These are phyloP conservation scores for Phytophthora cajani DNA, from an alignment of 352 stramenopile genomes.

Conservation along the genomic window DNA sequence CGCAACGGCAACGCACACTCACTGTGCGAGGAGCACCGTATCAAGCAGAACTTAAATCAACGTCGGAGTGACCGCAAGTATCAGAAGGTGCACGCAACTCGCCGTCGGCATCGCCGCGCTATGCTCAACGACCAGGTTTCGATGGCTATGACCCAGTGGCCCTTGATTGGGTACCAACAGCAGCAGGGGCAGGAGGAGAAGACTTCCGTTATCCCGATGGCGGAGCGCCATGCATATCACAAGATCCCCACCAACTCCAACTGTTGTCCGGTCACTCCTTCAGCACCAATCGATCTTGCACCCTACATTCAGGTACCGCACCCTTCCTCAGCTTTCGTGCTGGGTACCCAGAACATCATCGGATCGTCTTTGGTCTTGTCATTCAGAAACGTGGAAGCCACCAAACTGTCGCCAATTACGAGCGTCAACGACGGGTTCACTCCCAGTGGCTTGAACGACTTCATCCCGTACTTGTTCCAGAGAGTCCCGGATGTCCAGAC, in stretches of 20 bases:
- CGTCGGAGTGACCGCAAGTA: slow-evolving; percentile 87
- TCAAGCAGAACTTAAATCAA: slow-evolving; percentile 89
- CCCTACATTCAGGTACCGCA: slow-evolving; percentile 53
- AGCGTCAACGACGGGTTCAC: slow-evolving; percentile 34
- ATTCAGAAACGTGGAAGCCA: slow-evolving; percentile 2
- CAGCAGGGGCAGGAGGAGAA: slow-evolving; percentile 86
- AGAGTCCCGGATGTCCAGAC: slow-evolving; percentile 26
- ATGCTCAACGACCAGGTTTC: slow-evolving; percentile 86
- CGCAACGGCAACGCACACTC: slow-evolving; percentile 84
- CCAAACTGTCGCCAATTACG: not conserved
- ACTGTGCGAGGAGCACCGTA: slow-evolving; percentile 84
- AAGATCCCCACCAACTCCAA: slow-evolving; percentile 17
- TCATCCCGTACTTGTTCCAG: slow-evolving; percentile 62
- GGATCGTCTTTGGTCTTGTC: slow-evolving; percentile 23
- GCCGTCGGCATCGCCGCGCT: slow-evolving; percentile 71
- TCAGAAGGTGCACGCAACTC: slow-evolving; percentile 84
- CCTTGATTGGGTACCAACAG: slow-evolving; percentile 78
- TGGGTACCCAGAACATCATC: slow-evolving; percentile 12
- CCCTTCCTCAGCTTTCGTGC: slow-evolving; percentile 10
- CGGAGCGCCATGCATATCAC: slow-evolving; percentile 46
- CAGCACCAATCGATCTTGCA: slow-evolving; percentile 22
- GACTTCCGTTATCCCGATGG: slow-evolving; percentile 47
- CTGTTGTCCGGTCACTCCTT: not conserved
- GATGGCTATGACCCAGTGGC: slow-evolving; percentile 79
- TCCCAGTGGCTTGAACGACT: slow-evolving; percentile 68